Percentiles rank a stretch among this genome's conserved stretches.
Conservation (phyloP, 495 filamentous ascomycete genomes). For the Neurospora sp. region DNA sequence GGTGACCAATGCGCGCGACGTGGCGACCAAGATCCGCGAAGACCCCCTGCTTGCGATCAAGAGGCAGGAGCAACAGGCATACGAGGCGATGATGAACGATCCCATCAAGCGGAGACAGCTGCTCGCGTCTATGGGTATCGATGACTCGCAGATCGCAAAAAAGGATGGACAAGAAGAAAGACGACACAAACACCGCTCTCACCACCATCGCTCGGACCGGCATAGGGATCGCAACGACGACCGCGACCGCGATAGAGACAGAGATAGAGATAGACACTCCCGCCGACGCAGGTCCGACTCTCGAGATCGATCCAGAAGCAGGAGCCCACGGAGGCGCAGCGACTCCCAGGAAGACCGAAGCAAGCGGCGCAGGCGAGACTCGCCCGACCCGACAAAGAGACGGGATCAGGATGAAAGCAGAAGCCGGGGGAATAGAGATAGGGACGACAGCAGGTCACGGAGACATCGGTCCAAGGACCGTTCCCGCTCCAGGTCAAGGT, state of each 20-base stretch:
- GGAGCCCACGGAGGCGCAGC: slow-evolving; percentile 8
- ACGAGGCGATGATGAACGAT: slow-evolving; percentile 82
- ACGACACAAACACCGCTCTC: slow-evolving; percentile 40
- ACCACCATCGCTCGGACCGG: slow-evolving; percentile 39
- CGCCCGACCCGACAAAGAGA: slow-evolving; percentile 15
- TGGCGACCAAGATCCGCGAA: slow-evolving; percentile 70
- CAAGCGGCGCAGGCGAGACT: slow-evolving; percentile 24
- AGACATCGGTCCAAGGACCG: not conserved
- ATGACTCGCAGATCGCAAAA: slow-evolving; percentile 33
- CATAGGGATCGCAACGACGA: not conserved
- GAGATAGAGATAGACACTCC: slow-evolving; percentile 22
- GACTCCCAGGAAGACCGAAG: slow-evolving; percentile 24
- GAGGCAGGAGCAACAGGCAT: slow-evolving; percentile 82
- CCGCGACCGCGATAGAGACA: not conserved
- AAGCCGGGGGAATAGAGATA: not conserved
- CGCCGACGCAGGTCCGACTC: slow-evolving; percentile 30
- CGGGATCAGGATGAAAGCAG: not conserved
- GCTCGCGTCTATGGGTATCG: slow-evolving; percentile 48
- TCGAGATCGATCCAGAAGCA: slow-evolving; percentile 26
- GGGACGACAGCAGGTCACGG: not conserved
- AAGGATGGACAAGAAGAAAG: slow-evolving; percentile 33
- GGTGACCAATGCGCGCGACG: slow-evolving; percentile 62
- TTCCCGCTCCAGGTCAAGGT: not conserved
- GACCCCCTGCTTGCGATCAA: slow-evolving; percentile 90
- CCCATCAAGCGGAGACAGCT: slow-evolving; percentile 60